Evolutionary conservation across 306 rosid species (phyloP).

Genomic region (Trichosanthes truncata): DNA sequence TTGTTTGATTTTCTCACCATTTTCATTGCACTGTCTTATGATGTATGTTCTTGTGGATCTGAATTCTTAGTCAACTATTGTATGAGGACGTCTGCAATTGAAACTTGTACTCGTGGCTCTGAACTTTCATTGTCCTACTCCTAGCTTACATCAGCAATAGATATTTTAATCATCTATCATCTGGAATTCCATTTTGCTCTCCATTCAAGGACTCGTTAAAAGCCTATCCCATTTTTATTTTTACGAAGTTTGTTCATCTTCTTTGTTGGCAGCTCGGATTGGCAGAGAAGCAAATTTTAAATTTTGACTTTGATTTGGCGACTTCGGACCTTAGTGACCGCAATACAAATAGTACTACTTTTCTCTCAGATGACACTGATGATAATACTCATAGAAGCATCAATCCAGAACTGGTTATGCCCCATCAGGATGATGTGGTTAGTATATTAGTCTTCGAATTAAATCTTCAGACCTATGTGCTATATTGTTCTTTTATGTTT

Average conservation of each 20-base stretch:
- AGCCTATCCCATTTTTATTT: not conserved
- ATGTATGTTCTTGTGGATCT: not conserved
- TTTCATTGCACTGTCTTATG: not conserved
- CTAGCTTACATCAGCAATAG: not conserved
- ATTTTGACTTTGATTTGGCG: conserved; percentile 60
- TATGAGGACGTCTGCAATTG: not conserved
- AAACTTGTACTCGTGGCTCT: not conserved
- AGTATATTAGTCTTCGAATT: not conserved
- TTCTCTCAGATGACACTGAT: conserved; percentile 90
- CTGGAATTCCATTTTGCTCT: not conserved
- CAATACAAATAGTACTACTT: conserved; percentile 74
- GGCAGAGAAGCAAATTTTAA: conserved; percentile 66
- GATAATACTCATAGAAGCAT: conserved; percentile 43
- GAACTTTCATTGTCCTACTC: not conserved
- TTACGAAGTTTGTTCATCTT: not conserved
- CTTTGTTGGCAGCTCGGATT: conserved; percentile 81
- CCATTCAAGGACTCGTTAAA: not conserved
- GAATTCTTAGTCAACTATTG: not conserved
- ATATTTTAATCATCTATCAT: not conserved
- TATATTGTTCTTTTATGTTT: not conserved
- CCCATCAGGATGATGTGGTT: conserved; percentile 45
- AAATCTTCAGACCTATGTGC: not conserved
- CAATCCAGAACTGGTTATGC: conserved; percentile 41
- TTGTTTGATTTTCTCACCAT: not conserved
- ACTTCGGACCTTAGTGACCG: conserved; percentile 83